Percentiles rank a stretch among this genome's conserved stretches.
Evolutionary conservation across 805 yeast species (phyloP).

Genomic region (Metschnikowia cubensis): DNA sequence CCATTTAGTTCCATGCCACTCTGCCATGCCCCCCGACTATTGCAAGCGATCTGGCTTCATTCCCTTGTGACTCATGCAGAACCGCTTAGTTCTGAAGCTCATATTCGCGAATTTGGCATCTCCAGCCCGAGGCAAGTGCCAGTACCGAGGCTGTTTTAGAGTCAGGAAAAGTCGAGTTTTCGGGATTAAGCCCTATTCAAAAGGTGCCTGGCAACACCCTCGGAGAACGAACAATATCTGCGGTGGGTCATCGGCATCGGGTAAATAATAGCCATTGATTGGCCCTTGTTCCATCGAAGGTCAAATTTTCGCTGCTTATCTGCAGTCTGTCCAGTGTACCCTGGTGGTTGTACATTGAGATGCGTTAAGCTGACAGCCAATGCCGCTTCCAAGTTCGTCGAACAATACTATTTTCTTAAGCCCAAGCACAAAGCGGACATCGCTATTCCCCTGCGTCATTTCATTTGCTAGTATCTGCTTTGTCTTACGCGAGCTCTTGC

Average conservation of each 20-base stretch:
- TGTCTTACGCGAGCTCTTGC: background rate
- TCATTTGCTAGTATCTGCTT: background rate
- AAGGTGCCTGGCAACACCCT: too few species aligned
- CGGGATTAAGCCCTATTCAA: too few species aligned
- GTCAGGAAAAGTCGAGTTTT: too few species aligned
- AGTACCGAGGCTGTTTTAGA: too few species aligned
- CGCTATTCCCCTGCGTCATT: background rate
- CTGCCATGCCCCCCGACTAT: too few species aligned
- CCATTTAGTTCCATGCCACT: too few species aligned
- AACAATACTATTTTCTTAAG: background rate
- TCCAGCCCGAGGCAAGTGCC: too few species aligned
- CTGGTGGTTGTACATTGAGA: conserved; percentile 1
- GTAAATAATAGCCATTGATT: too few species aligned
- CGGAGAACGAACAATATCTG: too few species aligned
- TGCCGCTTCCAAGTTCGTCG: background rate
- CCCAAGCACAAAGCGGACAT: background rate
- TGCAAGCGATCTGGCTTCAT: background rate
- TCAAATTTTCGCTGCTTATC: background rate
- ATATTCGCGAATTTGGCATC: too few species aligned
- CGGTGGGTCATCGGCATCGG: too few species aligned
- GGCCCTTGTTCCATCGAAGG: background rate
- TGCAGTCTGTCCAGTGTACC: conserved; percentile 3
- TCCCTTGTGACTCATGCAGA: background rate
- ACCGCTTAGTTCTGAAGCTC: background rate
- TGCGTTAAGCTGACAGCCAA: background rate